phyloP scores from a whole-genome alignment of 768 basidiomycete species.

The Suillus luteus region DNA sequence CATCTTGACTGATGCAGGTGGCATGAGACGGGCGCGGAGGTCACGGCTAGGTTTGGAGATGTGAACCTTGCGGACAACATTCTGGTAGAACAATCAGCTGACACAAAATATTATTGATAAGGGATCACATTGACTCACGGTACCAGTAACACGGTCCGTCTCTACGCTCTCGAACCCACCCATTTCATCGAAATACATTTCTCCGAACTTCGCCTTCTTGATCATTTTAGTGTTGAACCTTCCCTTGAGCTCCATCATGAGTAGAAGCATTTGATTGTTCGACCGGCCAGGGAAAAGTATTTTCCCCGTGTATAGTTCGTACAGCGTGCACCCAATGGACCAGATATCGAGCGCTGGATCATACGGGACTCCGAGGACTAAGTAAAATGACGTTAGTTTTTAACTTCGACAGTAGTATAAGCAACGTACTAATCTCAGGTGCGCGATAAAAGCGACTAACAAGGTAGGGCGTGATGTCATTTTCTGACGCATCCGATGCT shows the following conservation, averaged over 20 bases:
- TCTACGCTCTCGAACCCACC: constrained; percentile 84
- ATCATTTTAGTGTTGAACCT: constrained; percentile 92
- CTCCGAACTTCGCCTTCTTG: constrained; percentile 91
- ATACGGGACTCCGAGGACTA: constrained; percentile 94
- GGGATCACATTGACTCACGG: constrained; percentile 52
- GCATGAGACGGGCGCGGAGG: constrained; percentile 79
- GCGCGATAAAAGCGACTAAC: constrained; percentile 98
- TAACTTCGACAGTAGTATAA: constrained; percentile 11
- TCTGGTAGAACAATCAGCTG: constrained; percentile 49
- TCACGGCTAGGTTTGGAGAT: constrained; percentile 83
- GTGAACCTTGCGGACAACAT: constrained; percentile 77
- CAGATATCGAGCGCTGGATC: constrained; percentile 93
- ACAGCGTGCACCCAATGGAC: constrained; percentile 98
- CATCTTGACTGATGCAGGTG: constrained; percentile 72
- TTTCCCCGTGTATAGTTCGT: constrained; percentile 93
- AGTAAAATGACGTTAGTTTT: constrained; percentile 20
- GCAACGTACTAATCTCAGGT: constrained; percentile 89
- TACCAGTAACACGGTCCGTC: constrained; percentile 79
- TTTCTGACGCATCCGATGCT: constrained; percentile 91
- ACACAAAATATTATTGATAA: constrained; percentile 11
- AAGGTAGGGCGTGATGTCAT: constrained; percentile 97
- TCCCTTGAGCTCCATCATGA: constrained; percentile 98
- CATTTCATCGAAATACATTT: constrained; percentile 92
- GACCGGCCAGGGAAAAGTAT: constrained; percentile 96
- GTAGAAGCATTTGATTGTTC: constrained; percentile 96